A percentile compares a stretch with the other conserved stretches of the same genome.
These are phyloP conservation scores for Epichloe brachyelytri DNA, from an alignment of 2,329 filamentous ascomycete genomes.

Conservation along the genomic window DNA sequence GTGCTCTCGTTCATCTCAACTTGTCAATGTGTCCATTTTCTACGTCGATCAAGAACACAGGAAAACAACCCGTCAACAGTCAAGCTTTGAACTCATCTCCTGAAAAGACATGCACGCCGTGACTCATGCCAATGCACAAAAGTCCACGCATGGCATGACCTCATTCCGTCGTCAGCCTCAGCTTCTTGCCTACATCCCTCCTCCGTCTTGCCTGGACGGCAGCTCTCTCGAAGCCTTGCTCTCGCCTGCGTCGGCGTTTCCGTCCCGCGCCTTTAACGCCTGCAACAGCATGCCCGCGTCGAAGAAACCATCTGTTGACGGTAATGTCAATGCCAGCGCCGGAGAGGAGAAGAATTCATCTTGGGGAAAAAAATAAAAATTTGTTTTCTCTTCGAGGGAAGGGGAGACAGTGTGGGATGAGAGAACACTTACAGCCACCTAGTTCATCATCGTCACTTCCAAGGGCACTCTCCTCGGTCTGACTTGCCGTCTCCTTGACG, in stretches of 20 bases:
- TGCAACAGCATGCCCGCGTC: conserved; percentile 90
- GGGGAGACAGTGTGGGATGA: too few relatives aligned
- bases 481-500: conserved; percentile 36
- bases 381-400: neutral
- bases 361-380: neutral
- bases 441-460: conserved; percentile 79
- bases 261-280: conserved; percentile 62
- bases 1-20: too few relatives aligned
- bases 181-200: conserved; percentile 61
- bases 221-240: conserved; percentile 44
- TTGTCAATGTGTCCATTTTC: too few relatives aligned
- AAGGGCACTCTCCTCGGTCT: conserved; percentile 55
- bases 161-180: conserved; percentile 30
- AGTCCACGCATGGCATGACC: neutral
- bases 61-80: too few relatives aligned
- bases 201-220: conserved; percentile 45
- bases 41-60: too few relatives aligned
- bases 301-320: conserved; percentile 78
- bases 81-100: neutral
- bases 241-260: conserved; percentile 37
- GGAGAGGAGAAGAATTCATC: neutral
- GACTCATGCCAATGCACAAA: neutral
- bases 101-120: neutral
- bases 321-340: conserved; percentile 16
- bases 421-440: conserved; percentile 67